Evolutionary conservation across 345 rosid genomes (phyloP), one percentile per base, ranked within the genome.

Genomic region (Gossypium bickii): DNA sequence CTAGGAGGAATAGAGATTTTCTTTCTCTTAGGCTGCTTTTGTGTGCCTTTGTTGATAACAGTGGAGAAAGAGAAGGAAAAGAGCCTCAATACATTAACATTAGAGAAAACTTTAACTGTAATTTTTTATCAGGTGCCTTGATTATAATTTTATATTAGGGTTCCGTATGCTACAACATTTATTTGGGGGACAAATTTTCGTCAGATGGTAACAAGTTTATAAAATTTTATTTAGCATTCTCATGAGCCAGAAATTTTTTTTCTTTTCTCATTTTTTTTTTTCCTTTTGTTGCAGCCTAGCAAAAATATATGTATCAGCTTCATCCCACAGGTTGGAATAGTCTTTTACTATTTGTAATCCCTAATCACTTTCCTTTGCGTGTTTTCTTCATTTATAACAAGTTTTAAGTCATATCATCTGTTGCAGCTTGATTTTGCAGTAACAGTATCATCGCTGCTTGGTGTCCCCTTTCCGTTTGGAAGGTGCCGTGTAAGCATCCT

Each of bases 381-480:
- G 38, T 73, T 74, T 59, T 20, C 13, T 61, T 41, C 55, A 49
- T 20, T 70, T 34, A n/a, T 47, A 41, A 24, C 16, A 72, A 34
- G 43, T 66, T 74, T 71, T 68, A n/a, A 69, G 45, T 70, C 70
- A 73, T 52, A 67, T 78, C 74, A 69, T 38, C 79, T 61, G 79
- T 60, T 78, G 80, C 92, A 94, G 98, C 90, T 94, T 84, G 98
- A 94, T 82, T 92, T 94, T 87, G 93, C 97, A 61, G 98, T 84
- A 80, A 94, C 98, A 7, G 80, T 89, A 70, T 92, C 97, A 71
- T 97, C 97, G 53, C 74, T 92, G 81, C 88, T 92, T 73, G 98
- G 97, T 75, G 82, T 94, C 70, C 94, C 98, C 12, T 86, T 86
- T 86, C 97, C 98, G 80, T 94, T 90, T 81, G 97, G 98, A 94